Base-by-base conservation (phyloP, 208 protist species). In the Leishmania turanica region DNA sequence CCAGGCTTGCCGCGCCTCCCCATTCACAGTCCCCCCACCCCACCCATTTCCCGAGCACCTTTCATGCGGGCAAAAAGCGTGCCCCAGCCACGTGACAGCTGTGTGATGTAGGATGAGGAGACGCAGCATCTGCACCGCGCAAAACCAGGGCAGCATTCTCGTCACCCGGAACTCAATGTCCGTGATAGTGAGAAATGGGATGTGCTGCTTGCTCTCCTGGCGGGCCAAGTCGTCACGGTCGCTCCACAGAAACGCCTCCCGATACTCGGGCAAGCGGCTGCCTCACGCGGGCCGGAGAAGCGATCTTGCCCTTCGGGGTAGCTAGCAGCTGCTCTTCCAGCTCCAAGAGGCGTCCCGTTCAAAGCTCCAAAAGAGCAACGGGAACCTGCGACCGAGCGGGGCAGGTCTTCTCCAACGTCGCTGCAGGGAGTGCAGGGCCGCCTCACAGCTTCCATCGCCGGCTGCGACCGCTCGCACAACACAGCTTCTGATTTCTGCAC, bases 111-210 rank as follows among this genome's bases (percentile, higher is more conserved):
- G 42, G 68, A 69, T 54, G 40, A 45, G 42, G 42, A 45, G 42
- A 45, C 0, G 4, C 42, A 7, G 42, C 5, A 7, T 3, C 42
- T 45, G 42, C 42, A 7, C 42, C 4, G 42, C 42, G 42, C 4
- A 45, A 45, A 45, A 70, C 68, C 66, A 81, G 42, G 42, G 69
- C 31, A 70, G 53, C 69, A 58, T 24, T 37, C 56, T 21, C 42
- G 78, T 81, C 68, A 76, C 69, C 40, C 53, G 53, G 58, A 70
- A 77, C 27, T 77, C 47, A 24, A 47, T 34, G 49, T 77, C 58
- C 45, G 47, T 71, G 71, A 82, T 77, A 37, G 56, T 82, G 27
- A 77, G 58, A 47, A 19, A 72, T 40, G 56, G 70, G 31, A 77
- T 71, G 70, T 60, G 69, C 6, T n/a, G 56, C 71, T 82, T 72